Base-by-base conservation (phyloP, 257 asterid species). In the Paraleonurus japonicus region DNA sequence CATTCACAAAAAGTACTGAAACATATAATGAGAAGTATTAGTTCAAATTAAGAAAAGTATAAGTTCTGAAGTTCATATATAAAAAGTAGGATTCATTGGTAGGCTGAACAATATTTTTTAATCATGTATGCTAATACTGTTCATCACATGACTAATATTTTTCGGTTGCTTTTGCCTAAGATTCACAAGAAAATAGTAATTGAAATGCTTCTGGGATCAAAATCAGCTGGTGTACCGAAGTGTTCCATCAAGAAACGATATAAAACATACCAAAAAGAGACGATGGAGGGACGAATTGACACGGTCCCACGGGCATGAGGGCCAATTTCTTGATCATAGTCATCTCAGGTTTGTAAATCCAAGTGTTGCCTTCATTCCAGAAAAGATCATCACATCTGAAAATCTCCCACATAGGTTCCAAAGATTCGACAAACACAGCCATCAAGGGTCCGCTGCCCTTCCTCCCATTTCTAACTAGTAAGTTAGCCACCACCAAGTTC, bases 341-440 rank as follows among this genome's bases (percentile, higher is more conserved):
- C 74, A 87, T 22, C 0, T 84, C 84, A 37, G 97, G 97, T 65
- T 78, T 88, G 75, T 87, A 90, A 48, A 92, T 69, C 79, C 86
- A 73, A 37, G 80, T 74, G 39, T 79, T 65, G 13, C 81, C 89
- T 35, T 83, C 83, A 41, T 77, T 72, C 93, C 90, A 88, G 67
- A 90, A 43, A 22, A 92, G 73, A 66, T 90, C 96, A 73, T 90
- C 93, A 72, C 97, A 92, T 57, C 86, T 69, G 65, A 90, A 92
- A 23, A 92, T 78, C 76, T 92, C 98, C 92, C 76, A 77, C 89
- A 87, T 81, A 0, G 98, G 93, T 3, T 78, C 71, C 70, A 91
- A 83, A 47, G 85, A 76, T 1, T 85, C 97, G 12, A 87, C 67
- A 61, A 92, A 90, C 78, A 87, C 93, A 7, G 73, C 95, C 74